Conservation (phyloP, 139 green algal species). For the Haematococcus lacustris region DNA sequence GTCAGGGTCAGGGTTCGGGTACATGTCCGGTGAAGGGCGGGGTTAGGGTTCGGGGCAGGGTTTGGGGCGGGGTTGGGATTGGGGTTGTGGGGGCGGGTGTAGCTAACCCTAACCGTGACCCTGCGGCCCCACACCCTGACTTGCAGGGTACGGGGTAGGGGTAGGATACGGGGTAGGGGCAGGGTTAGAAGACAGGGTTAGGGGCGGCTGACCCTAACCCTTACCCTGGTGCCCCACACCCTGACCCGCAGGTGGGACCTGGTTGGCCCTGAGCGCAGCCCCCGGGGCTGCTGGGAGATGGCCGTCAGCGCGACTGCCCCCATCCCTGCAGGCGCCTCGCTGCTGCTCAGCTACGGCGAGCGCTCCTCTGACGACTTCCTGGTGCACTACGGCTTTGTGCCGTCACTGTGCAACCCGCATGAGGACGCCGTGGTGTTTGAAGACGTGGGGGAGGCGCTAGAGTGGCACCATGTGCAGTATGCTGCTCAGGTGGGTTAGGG, state of each 20-base stretch:
- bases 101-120: no score
- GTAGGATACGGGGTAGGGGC: no score
- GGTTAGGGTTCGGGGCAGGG: no score
- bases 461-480: slow-evolving; percentile 34
- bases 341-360: slow-evolving; percentile 70
- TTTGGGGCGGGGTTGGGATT: no score
- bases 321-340: slow-evolving; percentile 30
- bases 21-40: no score
- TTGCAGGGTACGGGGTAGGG: no score
- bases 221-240: no score
- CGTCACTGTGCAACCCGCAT: slow-evolving; percentile 52
- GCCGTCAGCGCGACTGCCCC: slow-evolving; percentile 32
- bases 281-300: slow-evolving; percentile 50
- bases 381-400: slow-evolving; percentile 55
- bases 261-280: slow-evolving; percentile 18
- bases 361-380: slow-evolving; percentile 79
- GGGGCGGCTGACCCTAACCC: no score
- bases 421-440: slow-evolving; percentile 41
- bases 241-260: slow-evolving; percentile 62
- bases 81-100: no score
- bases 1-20: no score
- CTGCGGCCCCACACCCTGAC: no score
- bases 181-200: no score
- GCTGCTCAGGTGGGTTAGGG: not conserved
- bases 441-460: slow-evolving; percentile 28